These are phyloP conservation scores for Dalbergia cochinchinensis DNA, from an alignment of 306 rosid genomes.

Conservation along the genomic window DNA sequence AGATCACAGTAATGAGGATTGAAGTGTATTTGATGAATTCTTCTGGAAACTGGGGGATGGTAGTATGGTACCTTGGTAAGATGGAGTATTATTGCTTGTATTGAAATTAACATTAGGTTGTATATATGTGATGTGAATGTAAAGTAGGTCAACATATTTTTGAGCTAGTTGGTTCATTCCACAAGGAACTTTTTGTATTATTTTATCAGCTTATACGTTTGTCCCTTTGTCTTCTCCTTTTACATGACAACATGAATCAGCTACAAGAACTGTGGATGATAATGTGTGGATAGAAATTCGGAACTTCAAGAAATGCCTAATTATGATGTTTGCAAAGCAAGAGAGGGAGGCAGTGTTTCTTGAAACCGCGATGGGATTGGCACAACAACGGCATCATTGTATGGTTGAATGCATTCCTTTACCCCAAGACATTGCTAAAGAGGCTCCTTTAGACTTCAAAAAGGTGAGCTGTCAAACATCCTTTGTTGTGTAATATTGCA, in stretches of 20 bases:
- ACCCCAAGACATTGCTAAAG: conserved; percentile 76
- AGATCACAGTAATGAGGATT: conserved; percentile 5
- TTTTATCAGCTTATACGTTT: conserved; percentile 22
- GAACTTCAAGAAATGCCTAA: conserved; percentile 94
- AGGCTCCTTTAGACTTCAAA: conserved; percentile 88
- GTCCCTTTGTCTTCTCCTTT: conserved; percentile 6
- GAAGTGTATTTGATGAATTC: conserved; percentile 16
- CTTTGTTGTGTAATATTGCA: not conserved
- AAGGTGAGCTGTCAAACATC: conserved; percentile 61
- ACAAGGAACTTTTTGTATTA: not conserved
- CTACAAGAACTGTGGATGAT: conserved; percentile 83
- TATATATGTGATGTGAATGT: conserved; percentile 31
- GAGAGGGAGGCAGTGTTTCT: conserved; percentile 91
- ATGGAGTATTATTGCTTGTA: not conserved
- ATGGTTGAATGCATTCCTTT: conserved; percentile 88
- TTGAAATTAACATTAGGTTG: conserved; percentile 16
- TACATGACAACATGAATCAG: conserved; percentile 76
- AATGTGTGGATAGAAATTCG: conserved; percentile 85
- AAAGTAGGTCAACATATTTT: conserved; percentile 23
- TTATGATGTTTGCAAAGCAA: conserved; percentile 92
- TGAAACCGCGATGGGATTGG: conserved; percentile 87
- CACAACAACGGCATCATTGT: conserved; percentile 82
- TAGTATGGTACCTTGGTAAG: not conserved
- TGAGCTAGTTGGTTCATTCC: conserved; percentile 30
- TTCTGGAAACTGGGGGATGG: conserved; percentile 21